Evolutionary conservation across 495 filamentous ascomycete species (phyloP).

Genomic region (Lasiosphaeris hirsuta): DNA sequence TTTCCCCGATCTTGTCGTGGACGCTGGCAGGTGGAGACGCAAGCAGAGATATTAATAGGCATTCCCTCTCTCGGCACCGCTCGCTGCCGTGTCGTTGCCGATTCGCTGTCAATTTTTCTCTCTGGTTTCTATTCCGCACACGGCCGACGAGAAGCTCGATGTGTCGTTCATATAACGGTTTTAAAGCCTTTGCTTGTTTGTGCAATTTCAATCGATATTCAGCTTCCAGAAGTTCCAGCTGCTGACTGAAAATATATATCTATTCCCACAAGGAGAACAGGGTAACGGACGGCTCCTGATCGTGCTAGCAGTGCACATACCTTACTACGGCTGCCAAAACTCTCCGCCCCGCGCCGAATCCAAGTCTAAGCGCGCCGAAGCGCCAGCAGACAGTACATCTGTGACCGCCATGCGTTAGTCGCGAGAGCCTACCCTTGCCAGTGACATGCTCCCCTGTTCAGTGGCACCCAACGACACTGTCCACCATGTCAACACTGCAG

Average conservation of each 20-base stretch:
- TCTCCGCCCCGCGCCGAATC: not conserved
- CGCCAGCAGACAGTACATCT: not conserved
- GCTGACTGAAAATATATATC: conserved; percentile 2
- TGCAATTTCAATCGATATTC: not conserved
- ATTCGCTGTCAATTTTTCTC: conserved; percentile 6
- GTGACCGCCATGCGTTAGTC: too few species aligned
- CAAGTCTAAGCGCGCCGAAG: not conserved
- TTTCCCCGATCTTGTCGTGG: not conserved
- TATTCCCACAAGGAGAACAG: not conserved
- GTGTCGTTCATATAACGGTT: not conserved
- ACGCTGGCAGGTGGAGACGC: too few species aligned
- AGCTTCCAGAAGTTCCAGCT: not conserved
- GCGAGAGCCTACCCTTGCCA: too few species aligned
- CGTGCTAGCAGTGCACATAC: too few species aligned
- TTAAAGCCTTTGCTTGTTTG: not conserved
- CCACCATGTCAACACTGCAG: too few species aligned
- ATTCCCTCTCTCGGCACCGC: not conserved
- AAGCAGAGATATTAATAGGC: conserved; percentile 21
- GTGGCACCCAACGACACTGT: too few species aligned
- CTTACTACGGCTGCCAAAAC: too few species aligned
- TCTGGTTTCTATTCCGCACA: conserved; percentile 4
- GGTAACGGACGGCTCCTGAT: not conserved
- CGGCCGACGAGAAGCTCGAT: not conserved
- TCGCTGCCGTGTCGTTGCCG: not conserved
- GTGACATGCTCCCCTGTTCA: too few species aligned